phyloP scores from a whole-genome alignment of 805 yeast genomes.

The Scheffersomyces amazonensis region DNA sequence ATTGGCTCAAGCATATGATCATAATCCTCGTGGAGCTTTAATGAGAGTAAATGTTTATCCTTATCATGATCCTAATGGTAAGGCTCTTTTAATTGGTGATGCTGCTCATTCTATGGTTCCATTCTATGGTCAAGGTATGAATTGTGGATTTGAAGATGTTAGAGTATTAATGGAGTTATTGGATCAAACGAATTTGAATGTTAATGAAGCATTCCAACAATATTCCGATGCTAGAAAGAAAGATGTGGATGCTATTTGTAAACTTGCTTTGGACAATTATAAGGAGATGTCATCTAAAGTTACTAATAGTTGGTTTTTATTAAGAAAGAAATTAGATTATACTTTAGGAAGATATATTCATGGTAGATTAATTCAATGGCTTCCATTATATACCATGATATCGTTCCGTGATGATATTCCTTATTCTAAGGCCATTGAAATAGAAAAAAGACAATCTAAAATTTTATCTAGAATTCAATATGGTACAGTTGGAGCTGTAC shows the following conservation, averaged over 20 bases:
- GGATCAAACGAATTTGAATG: constrained; percentile 28
- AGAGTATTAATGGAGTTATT: constrained; percentile 55
- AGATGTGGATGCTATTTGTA: constrained; percentile 73
- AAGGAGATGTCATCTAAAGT: constrained; percentile 86
- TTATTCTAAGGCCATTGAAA: constrained; percentile 63
- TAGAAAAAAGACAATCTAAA: constrained; percentile 51
- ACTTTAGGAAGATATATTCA: constrained; percentile 56
- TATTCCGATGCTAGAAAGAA: constrained; percentile 57
- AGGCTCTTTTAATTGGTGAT: constrained; percentile 76
- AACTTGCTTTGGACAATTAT: constrained; percentile 78
- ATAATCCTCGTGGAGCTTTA: constrained; percentile 74
- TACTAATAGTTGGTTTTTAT: constrained; percentile 52
- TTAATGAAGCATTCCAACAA: constrained; percentile 47
- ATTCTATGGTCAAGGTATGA: constrained; percentile 97
- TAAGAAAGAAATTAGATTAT: constrained; percentile 69
- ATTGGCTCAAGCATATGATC: constrained; percentile 47
- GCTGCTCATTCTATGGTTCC: constrained; percentile 98
- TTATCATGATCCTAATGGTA: constrained; percentile 59
- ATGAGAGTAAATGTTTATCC: constrained; percentile 70
- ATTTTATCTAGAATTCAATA: constrained; percentile 39
- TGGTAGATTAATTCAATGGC: constrained; percentile 52
- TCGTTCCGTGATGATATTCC: constrained; percentile 82
- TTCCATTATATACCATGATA: constrained; percentile 90
- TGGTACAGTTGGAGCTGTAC: constrained; percentile 8
- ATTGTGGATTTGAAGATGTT: constrained; percentile 93